Conservation (phyloP, 495 filamentous ascomycete genomes). For the Penicillium lividum region DNA sequence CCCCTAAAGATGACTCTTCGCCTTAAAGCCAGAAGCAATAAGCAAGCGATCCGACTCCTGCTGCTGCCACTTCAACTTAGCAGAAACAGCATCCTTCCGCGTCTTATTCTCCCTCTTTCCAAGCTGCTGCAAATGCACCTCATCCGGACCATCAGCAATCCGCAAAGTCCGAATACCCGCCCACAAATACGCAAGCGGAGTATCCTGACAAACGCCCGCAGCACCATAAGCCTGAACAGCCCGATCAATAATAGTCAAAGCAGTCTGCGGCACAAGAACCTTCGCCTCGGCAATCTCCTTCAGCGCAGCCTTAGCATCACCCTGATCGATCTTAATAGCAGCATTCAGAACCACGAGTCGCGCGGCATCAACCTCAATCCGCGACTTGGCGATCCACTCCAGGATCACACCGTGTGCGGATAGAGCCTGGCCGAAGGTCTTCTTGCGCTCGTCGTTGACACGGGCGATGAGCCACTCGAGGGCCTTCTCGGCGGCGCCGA, state of each 20-base stretch:
- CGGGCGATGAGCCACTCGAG: constrained; percentile 87
- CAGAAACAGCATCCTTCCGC: constrained; percentile 58
- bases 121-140: constrained; percentile 91
- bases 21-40: constrained; percentile 57
- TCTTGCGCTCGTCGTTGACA: constrained; percentile 84
- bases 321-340: constrained; percentile 83
- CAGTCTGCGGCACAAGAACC: constrained; percentile 76
- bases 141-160: constrained; percentile 89
- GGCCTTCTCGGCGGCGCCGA: constrained; percentile 82
- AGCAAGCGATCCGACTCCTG: constrained; percentile 66
- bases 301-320: constrained; percentile 75
- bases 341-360: constrained; percentile 86
- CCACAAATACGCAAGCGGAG: constrained; percentile 86
- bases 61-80: constrained; percentile 65
- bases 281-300: constrained; percentile 88
- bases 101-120: constrained; percentile 80
- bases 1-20: constrained; percentile 41
- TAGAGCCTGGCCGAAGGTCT: constrained; percentile 78
- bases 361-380: constrained; percentile 87
- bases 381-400: constrained; percentile 88
- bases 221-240: constrained; percentile 86
- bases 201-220: constrained; percentile 87
- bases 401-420: constrained; percentile 86
- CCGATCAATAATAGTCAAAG: constrained; percentile 79
- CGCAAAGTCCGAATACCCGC: constrained; percentile 77